Base-by-base conservation (phyloP, 805 yeast genomes). In the Ogataea corticis region DNA sequence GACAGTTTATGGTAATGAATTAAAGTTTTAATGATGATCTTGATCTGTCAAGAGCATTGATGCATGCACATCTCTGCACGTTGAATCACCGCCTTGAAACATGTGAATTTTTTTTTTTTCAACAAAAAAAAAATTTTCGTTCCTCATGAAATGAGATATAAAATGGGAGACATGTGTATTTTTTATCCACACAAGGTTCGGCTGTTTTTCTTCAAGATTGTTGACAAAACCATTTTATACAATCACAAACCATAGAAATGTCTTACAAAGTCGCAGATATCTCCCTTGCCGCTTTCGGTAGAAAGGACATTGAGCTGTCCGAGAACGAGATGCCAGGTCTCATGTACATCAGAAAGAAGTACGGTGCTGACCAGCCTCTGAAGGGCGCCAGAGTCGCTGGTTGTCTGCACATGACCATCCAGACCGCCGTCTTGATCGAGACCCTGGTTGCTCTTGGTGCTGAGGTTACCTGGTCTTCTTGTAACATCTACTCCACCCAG, bases 301-400 rank as follows among this genome's bases (percentile, higher is more conserved):
- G 99, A 82, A 94, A 92, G 76, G 99, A 92, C 76, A 94, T 92
- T 66, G 97, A 92, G 77, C 82, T 92, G 70, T 94, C 98, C 59
- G 99, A 92, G 80, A 92, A 92, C 72, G 98, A 92, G 77, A 89
- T 91, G 97, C 97, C 97, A 62, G 97, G 99, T 82, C 82, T 92
- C 69, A 92, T 94, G 95, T 87, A 91, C 76, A 92, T 91, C 77
- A 87, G 99, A 78, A 80, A 78, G 71, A 83, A 85, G 73, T 94
- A 91, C 78, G 97, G 95, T 62, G 75, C 77, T 41, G 83, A 81
- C 52, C 97, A 92, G 77, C 98, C 98, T 58, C 84, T 92, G 73
- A 87, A 87, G 74, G 99, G 98, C 65, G 98, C 99, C 59, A 85
- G 97, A 78, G 83, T 92, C 66, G 98, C 98, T 57, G 99, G 98